These are phyloP conservation scores for Lichenothelia convexa DNA, from an alignment of 495 filamentous ascomycete genomes.

Conservation along the genomic window DNA sequence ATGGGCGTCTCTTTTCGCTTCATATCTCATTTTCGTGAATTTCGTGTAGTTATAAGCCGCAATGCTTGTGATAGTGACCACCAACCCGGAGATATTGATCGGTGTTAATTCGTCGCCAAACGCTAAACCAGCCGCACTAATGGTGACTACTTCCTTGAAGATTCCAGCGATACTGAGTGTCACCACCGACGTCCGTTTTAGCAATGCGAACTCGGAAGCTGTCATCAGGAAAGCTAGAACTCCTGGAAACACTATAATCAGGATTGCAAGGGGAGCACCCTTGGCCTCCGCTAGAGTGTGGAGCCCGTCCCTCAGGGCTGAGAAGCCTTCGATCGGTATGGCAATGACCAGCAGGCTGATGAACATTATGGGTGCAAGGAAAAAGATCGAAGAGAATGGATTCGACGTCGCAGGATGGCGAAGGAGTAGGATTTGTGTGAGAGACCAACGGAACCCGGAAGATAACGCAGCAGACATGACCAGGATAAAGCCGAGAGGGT, in stretches of 20 bases:
- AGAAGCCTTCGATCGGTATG: slow-evolving; percentile 67
- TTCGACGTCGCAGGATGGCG: slow-evolving; percentile 92
- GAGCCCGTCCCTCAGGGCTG: slow-evolving; percentile 43
- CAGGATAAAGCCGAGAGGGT: slow-evolving; percentile 70
- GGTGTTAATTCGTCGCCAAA: slow-evolving; percentile 81
- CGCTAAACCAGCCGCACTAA: slow-evolving; percentile 68
- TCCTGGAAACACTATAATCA: slow-evolving; percentile 74
- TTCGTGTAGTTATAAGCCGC: slow-evolving; percentile 89
- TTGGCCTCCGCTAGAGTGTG: slow-evolving; percentile 40
- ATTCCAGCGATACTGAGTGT: slow-evolving; percentile 94
- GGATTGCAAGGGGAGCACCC: slow-evolving; percentile 36
- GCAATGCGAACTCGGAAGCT: slow-evolving; percentile 80
- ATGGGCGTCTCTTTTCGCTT: slow-evolving; percentile 29
- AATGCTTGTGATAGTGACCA: slow-evolving; percentile 80
- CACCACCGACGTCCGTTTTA: slow-evolving; percentile 89
- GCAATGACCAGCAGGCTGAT: slow-evolving; percentile 60
- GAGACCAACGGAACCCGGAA: slow-evolving; percentile 90
- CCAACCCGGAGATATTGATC: slow-evolving; percentile 70
- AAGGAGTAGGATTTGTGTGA: slow-evolving; percentile 90
- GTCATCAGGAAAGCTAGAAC: slow-evolving; percentile 93
- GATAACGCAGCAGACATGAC: slow-evolving; percentile 87
- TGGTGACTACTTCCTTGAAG: slow-evolving; percentile 98
- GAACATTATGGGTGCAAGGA: slow-evolving; percentile 95
- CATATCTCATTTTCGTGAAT: slow-evolving; percentile 66
- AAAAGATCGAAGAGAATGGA: slow-evolving; percentile 93